Percentiles rank a stretch among this genome's conserved stretches.
phyloP scores from a whole-genome alignment of 78 protist genomes.

The Dictyostelium brefeldianum region DNA sequence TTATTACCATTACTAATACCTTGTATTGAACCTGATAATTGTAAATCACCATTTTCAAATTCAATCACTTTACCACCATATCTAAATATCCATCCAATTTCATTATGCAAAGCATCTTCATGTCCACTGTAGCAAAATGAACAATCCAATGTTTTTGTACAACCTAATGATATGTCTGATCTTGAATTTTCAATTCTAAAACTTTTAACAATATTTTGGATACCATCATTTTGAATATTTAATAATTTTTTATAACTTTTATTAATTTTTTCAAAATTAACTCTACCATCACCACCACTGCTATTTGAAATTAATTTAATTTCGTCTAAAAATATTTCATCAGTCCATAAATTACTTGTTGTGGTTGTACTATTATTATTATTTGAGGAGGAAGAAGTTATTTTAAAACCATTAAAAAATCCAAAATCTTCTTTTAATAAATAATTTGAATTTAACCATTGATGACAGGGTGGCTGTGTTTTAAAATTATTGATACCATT shows the following conservation, averaged over 20 bases:
- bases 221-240: neutral
- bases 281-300: too few relatives aligned
- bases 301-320: neutral
- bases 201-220: neutral
- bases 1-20: neutral
- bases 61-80: neutral
- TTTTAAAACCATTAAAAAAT: slow-evolving; percentile 14
- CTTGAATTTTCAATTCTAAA: neutral
- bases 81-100: slow-evolving; percentile 2
- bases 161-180: slow-evolving; percentile 10
- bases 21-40: neutral
- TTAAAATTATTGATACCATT: neutral
- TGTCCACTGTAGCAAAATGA: too few relatives aligned
- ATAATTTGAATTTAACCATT: neutral
- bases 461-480: neutral
- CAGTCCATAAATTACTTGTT: neutral
- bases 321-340: neutral
- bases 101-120: neutral
- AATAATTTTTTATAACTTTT: slow-evolving; percentile 19
- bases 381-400: neutral
- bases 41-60: neutral
- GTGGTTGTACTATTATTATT: neutral
- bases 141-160: neutral
- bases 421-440: neutral
- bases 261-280: too few relatives aligned